Conservation (phyloP, 768 basidiomycete genomes). For the Coprinopsis marcescibilis region DNA sequence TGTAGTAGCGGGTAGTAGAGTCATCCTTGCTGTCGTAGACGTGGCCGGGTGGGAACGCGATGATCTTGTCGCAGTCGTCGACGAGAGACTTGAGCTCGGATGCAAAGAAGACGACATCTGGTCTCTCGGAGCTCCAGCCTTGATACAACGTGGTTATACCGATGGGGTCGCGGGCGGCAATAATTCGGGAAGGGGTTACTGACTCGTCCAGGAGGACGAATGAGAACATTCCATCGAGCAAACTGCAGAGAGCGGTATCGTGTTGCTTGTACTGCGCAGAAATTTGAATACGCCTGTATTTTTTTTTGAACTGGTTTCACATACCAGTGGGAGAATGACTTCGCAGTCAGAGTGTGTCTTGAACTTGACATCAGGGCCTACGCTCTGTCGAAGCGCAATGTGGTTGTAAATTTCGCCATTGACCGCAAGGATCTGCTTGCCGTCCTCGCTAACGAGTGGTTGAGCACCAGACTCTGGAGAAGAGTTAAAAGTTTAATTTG, state of each 20-base stretch:
- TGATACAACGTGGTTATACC: conserved; percentile 99
- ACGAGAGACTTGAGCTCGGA: conserved; percentile 91
- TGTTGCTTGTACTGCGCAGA: conserved; percentile 71
- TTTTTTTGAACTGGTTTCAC: neutral
- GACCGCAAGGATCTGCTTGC: conserved; percentile 78
- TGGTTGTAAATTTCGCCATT: conserved; percentile 99
- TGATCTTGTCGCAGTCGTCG: conserved; percentile 91
- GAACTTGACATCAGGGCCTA: conserved; percentile 69
- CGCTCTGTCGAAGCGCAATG: conserved; percentile 61
- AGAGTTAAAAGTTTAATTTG: conserved; percentile 4
- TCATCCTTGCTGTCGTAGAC: conserved; percentile 84
- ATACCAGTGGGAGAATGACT: conserved; percentile 87
- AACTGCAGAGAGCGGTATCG: conserved; percentile 66
- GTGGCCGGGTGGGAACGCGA: conserved; percentile 96
- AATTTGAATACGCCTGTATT: neutral
- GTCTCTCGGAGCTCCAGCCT: conserved; percentile 82
- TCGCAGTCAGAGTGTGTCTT: conserved; percentile 99
- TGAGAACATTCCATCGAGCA: conserved; percentile 98
- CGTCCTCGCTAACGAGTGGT: conserved; percentile 83
- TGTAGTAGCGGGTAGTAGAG: conserved; percentile 78
- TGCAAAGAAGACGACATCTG: conserved; percentile 85
- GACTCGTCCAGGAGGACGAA: conserved; percentile 95
- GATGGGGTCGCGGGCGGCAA: conserved; percentile 95
- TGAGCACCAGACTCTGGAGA: conserved; percentile 89
- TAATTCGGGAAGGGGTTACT: conserved; percentile 80